These are phyloP conservation scores for Tagetes patula DNA, from an alignment of 129 eudicot genomes.

Conservation along the genomic window DNA sequence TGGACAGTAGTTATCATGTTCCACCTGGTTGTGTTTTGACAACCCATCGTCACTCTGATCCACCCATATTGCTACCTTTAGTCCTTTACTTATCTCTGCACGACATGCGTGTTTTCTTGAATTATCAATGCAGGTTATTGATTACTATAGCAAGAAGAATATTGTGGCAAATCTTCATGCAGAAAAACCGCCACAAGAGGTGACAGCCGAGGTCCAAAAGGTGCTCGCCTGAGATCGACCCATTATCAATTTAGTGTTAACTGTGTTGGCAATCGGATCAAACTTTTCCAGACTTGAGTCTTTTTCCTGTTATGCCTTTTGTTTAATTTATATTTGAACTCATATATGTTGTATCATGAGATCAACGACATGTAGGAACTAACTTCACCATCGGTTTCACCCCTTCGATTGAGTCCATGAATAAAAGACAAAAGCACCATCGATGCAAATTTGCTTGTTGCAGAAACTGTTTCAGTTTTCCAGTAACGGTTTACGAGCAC, in stretches of 20 bases:
- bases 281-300: conserved; percentile 15
- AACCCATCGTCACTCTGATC: background rate
- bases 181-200: conserved; percentile 78
- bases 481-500: background rate
- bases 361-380: conserved; percentile 26
- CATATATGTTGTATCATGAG: conserved; percentile 36
- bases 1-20: background rate
- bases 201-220: conserved; percentile 65
- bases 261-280: conserved; percentile 16
- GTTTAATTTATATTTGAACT: conserved; percentile 19
- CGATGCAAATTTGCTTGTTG: conserved; percentile 23
- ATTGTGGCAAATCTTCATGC: conserved; percentile 76
- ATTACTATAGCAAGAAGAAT: conserved; percentile 69
- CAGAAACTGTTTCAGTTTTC: conserved; percentile 7
- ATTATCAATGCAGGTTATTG: conserved; percentile 62
- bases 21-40: background rate
- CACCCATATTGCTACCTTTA: background rate
- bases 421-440: conserved; percentile 17
- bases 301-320: conserved; percentile 13
- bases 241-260: conserved; percentile 14
- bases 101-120: background rate
- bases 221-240: conserved; percentile 44
- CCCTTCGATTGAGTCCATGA: conserved; percentile 19
- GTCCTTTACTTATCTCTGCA: background rate
- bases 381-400: conserved; percentile 19